phyloP scores from a whole-genome alignment of 768 basidiomycete genomes.

The Grammothele lineata region DNA sequence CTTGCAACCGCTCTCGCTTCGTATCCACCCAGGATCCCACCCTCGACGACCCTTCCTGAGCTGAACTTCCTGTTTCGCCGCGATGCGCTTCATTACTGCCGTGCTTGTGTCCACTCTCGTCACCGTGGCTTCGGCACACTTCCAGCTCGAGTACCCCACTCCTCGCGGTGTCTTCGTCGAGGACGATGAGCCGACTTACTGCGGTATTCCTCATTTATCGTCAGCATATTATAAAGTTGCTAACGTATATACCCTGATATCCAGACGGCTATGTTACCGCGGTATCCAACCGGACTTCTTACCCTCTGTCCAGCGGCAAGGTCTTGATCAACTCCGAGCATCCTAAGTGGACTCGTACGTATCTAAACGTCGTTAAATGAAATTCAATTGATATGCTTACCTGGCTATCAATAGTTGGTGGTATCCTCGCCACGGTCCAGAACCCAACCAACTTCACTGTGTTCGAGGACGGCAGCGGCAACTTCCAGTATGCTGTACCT shows the following conservation, averaged over 20 bases:
- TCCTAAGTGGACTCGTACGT: constrained; percentile 52
- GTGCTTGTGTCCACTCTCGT: constrained; percentile 33
- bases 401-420: constrained; percentile 39
- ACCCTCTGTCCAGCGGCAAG: constrained; percentile 57
- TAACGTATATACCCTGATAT: not conserved
- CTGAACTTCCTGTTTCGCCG: constrained; percentile 3
- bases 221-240: not conserved
- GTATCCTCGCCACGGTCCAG: constrained; percentile 49
- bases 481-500: constrained; percentile 33
- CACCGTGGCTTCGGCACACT: constrained; percentile 51
- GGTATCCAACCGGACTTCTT: constrained; percentile 54
- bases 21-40: not conserved
- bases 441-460: constrained; percentile 61
- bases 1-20: constrained; percentile 7
- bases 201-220: constrained; percentile 42
- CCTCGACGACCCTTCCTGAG: too few relatives aligned
- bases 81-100: constrained; percentile 34
- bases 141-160: constrained; percentile 71
- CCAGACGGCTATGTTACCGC: constrained; percentile 61
- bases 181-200: constrained; percentile 54
- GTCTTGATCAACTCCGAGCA: constrained; percentile 65
- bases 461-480: constrained; percentile 46
- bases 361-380: not conserved
- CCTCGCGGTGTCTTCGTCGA: constrained; percentile 70
- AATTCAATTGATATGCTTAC: constrained; percentile 1